Conservation (phyloP, 768 basidiomycete species). For the Russula dissimulans region DNA sequence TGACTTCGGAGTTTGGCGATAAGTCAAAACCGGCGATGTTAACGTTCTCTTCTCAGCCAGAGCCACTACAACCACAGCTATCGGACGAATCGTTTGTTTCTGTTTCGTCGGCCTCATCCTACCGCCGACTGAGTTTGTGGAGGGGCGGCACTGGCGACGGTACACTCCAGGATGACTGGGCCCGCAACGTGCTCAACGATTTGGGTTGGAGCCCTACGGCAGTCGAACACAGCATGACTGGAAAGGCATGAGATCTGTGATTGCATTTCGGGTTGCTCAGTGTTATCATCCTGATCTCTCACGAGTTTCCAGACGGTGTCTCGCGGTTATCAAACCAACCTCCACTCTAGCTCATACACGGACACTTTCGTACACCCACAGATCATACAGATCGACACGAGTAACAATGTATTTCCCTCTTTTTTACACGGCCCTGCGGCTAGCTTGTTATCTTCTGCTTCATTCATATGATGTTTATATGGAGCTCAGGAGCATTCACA, state of each 20-base stretch:
- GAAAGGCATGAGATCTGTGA: constrained; percentile 2
- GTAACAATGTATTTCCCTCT: background rate
- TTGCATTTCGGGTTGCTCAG: background rate
- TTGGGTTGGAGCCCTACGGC: constrained; percentile 25
- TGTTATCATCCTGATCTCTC: background rate
- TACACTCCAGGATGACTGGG: constrained; percentile 53
- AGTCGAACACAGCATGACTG: constrained; percentile 1
- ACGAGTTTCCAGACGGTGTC: background rate
- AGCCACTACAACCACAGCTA: constrained; percentile 14
- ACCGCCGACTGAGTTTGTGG: constrained; percentile 30
- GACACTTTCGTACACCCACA: background rate
- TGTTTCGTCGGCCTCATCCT: constrained; percentile 38
- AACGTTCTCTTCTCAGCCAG: constrained; percentile 9
- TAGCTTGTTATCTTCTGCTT: background rate
- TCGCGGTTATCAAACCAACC: background rate
- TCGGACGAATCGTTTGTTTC: constrained; percentile 26
- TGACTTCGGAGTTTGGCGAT: constrained; percentile 1
- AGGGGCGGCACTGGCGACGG: constrained; percentile 25
- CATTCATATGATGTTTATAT: constrained; percentile 5
- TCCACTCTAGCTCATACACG: background rate
- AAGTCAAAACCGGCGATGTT: constrained; percentile 4
- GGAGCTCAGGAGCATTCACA: constrained; percentile 5
- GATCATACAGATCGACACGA: background rate
- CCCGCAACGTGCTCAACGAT: constrained; percentile 59
- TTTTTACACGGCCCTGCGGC: background rate